Conservation (phyloP, 352 stramenopile genomes). For the Globisporangium irregulare region DNA sequence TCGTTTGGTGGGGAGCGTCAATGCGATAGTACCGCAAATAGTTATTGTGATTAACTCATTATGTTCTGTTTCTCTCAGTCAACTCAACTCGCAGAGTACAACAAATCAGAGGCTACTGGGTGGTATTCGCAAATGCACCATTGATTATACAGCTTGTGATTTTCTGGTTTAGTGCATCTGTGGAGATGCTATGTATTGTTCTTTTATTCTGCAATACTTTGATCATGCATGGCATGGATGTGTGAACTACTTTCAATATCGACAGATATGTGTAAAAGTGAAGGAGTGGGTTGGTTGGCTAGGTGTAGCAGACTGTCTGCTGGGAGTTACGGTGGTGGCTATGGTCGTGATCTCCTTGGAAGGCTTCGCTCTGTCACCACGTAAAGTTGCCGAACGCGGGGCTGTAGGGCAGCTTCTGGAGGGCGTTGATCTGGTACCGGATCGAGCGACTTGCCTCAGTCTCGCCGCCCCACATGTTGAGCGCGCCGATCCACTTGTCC, state of each 20-base stretch:
- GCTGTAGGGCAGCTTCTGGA: background rate
- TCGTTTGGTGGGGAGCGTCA: background rate
- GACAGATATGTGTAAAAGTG: background rate
- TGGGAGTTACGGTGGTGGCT: background rate
- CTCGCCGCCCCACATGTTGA: slow-evolving; percentile 14
- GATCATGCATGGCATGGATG: background rate
- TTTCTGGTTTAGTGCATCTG: background rate
- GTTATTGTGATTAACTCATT: background rate
- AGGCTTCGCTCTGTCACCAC: background rate
- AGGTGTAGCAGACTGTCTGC: background rate
- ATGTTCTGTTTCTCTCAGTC: background rate
- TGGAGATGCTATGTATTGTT: background rate
- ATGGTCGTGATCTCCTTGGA: background rate
- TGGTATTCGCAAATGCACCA: background rate
- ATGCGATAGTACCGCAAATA: background rate
- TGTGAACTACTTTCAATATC: background rate
- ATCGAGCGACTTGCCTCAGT: slow-evolving; percentile 9
- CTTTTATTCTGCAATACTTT: background rate
- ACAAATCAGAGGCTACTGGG: background rate
- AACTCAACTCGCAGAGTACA: background rate
- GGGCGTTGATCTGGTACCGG: slow-evolving; percentile 15
- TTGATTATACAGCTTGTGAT: background rate
- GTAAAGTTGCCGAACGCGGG: slow-evolving; percentile 6
- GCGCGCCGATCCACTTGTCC: background rate
- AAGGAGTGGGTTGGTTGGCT: background rate